Base-by-base conservation (phyloP, 2,329 filamentous ascomycete species). In the Aspergillus pseudonomiae region DNA sequence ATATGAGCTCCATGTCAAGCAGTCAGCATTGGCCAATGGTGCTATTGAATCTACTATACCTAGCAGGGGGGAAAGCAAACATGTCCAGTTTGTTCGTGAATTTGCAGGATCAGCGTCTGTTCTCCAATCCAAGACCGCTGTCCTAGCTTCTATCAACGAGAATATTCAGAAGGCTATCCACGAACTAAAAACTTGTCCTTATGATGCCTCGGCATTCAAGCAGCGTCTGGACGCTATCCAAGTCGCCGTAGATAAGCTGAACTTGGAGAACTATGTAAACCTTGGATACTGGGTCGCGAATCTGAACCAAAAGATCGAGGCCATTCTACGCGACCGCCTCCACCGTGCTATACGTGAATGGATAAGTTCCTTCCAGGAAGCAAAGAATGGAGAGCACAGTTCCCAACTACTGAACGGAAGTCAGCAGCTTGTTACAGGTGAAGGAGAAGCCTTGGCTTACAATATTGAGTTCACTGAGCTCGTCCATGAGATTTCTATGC, bases 191-290 rank as follows among this genome's bases (percentile, higher is more conserved):
- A 91, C 88, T 2, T 99, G 96, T 72, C 84, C 90, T 1, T 99
- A 97, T 74, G 90, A 93, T 54, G 84, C 88, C 6, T 81, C 88
- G n/a, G 87, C 90, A 11, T 96, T 99, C 75, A 89, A 91, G 68
- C 83, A 89, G 24, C 90, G 91, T 46, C 81, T 99, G 24, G 92
- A 96, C 74, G 88, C 87, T 0, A 93, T 99, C 60, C 95, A 99
- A 77, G 89, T 90, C 60, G 91, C 93, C 21, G 94, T 99, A 43
- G 96, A 99, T 82, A 94, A 97, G 80, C 86, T 99, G 59, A 98
- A 98, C 72, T 80, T 99, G 62, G 94, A 99, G 75, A 94, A 95
- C 73, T 99, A 97, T 70, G 91, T 95, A 63, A 99, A 99, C 71
- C 86, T 99, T 54, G 86, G 89, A 21, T 91, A 89, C 70, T 99